These are phyloP conservation scores for Biscogniauxia mediterranea DNA, from an alignment of 2,329 filamentous ascomycete genomes.

Conservation along the genomic window DNA sequence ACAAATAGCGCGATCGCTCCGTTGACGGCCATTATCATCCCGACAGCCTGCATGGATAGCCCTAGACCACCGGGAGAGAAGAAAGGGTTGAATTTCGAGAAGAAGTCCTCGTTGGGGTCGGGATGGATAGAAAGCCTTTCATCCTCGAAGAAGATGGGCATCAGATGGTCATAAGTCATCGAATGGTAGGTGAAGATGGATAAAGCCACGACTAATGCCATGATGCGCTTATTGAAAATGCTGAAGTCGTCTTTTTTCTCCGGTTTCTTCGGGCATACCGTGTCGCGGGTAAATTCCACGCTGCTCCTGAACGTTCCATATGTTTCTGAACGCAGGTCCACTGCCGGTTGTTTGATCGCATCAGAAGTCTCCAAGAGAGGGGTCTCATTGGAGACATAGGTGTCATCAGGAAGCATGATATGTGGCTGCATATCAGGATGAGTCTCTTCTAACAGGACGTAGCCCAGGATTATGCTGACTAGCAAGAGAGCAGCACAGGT, in stretches of 20 bases:
- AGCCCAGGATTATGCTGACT: constrained; percentile 77
- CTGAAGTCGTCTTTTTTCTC: constrained; percentile 37
- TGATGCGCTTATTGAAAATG: constrained; percentile 60
- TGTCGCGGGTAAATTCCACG: constrained; percentile 48
- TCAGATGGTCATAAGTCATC: constrained; percentile 90
- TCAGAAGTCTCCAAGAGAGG: constrained; percentile 75
- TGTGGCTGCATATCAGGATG: constrained; percentile 76
- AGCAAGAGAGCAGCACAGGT: constrained; percentile 76
- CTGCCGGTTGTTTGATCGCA: constrained; percentile 67
- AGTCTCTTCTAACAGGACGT: constrained; percentile 80
- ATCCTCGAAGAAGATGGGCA: constrained; percentile 92
- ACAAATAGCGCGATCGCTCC: constrained; percentile 58
- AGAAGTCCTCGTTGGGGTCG: constrained; percentile 27
- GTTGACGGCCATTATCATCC: constrained; percentile 59
- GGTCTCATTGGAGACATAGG: constrained; percentile 63
- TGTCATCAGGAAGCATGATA: constrained; percentile 44
- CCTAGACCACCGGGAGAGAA: constrained; percentile 62
- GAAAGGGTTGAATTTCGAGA: constrained; percentile 42
- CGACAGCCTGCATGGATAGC: constrained; percentile 60
- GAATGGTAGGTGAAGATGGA: constrained; percentile 93
- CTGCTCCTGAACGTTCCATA: constrained; percentile 67
- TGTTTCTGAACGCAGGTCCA: constrained; percentile 73
- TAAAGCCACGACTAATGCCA: constrained; percentile 76
- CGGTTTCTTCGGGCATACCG: constrained; percentile 24
- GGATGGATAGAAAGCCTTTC: constrained; percentile 48